Evolutionary conservation across 2,329 filamentous ascomycete species (phyloP).

Genomic region (Chrysosporium keratinophilum): DNA sequence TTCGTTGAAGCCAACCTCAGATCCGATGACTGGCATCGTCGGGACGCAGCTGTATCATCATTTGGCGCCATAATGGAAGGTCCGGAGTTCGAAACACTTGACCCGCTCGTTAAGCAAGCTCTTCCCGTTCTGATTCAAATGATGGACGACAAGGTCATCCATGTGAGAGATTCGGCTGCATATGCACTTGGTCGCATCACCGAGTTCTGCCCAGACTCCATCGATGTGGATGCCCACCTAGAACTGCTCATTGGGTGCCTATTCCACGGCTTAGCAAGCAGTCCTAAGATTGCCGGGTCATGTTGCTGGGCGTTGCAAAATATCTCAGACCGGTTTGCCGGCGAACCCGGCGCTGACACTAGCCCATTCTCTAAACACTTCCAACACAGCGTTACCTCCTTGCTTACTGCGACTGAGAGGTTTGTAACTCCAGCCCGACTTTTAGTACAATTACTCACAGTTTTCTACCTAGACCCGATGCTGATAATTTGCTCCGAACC

Average conservation of each 20-base stretch:
- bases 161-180: slow-evolving; percentile 90
- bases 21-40: slow-evolving; percentile 83
- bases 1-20: slow-evolving; percentile 91
- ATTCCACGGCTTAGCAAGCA: slow-evolving; percentile 80
- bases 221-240: slow-evolving; percentile 74
- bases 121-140: slow-evolving; percentile 84
- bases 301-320: slow-evolving; percentile 99
- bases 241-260: slow-evolving; percentile 76
- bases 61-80: slow-evolving; percentile 99
- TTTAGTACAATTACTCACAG: slow-evolving; percentile 16
- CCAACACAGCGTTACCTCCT: slow-evolving; percentile 75
- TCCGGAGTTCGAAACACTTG: slow-evolving; percentile 81
- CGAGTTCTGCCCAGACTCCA: slow-evolving; percentile 81
- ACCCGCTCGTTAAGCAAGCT: slow-evolving; percentile 91
- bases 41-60: slow-evolving; percentile 91
- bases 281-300: slow-evolving; percentile 91
- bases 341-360: slow-evolving; percentile 63
- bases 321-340: slow-evolving; percentile 86
- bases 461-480: slow-evolving; percentile 45
- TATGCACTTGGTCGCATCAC: slow-evolving; percentile 94
- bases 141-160: slow-evolving; percentile 77
- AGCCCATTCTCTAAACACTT: slow-evolving; percentile 90
- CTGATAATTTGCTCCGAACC: slow-evolving; percentile 80
- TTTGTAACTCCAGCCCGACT: slow-evolving; percentile 19
- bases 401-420: slow-evolving; percentile 77